Evolutionary conservation across 192 early-diverging fungal genomes (phyloP), one percentile per base, ranked within the genome.

Genomic region (Coemansia javaensis): DNA sequence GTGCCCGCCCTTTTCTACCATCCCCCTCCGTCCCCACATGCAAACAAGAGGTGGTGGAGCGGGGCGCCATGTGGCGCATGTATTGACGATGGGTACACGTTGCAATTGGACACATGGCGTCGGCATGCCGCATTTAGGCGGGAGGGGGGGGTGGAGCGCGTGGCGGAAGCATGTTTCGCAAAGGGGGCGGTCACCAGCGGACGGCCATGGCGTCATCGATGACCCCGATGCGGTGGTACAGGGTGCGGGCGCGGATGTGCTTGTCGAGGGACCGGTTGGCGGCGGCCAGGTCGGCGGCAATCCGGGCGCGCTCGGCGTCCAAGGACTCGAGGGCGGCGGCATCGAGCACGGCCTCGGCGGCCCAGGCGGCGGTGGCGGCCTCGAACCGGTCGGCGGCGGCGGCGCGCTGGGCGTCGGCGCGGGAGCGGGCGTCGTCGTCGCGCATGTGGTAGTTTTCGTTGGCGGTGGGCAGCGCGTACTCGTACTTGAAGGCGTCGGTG

Each of bases 371-470:
- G 10, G 75, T 82, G 1, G 57, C 52, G 1, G 31, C 20, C 49
- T 83, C 82, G 21, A 83, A 69, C 12, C 56, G 38, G 5, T 46
- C 36, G 45, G 75, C 72, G 4, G 73, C 60, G 6, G 23, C 52
- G 10, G 36, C 37, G 2, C 76, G 60, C 38, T 55, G 65, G 4
- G 17, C 51, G 35, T 66, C 20, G 1, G 70, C 56, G n/a, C 53
- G 50, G 22, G 64, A 22, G 27, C 73, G 66, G 8, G 57, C 79
- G 0, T 15, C 50, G 2, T 30, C 34, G 31, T 83, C 79, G 40
- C 44, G 51, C 78, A 82, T 78, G 16, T 36, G 50, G 13, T 55
- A 47, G 58, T 79, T 81, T 39, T 85, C 82, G 7, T 49, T 66
- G 1, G 53, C 37, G 11, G 47, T 48, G 1, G 79, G 77, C 41